Evolutionary conservation across 2,329 filamentous ascomycete genomes (phyloP), one percentile per base, ranked within the genome.

Genomic region (Colletotrichum coccodes): DNA sequence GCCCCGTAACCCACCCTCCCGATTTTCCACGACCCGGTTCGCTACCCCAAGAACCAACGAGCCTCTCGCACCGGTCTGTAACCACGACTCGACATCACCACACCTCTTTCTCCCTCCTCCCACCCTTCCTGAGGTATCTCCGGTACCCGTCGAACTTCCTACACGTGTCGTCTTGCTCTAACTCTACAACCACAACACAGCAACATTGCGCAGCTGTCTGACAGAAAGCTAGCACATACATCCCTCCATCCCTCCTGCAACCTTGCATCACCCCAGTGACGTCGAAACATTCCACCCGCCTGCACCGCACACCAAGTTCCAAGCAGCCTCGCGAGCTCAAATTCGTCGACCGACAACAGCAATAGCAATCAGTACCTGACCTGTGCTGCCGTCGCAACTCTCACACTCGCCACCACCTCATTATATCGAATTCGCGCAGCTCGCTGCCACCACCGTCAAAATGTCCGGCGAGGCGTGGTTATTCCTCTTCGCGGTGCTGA

Each of bases 381-480:
- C 18, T 38, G 65, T 52, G 46, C 42, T 50, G 42, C 32, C 47
- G 42, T 50, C 44, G 40, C 42, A 12, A 11, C 23, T 32, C 21
- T 36, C 46, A 34, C 12, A 34, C 59, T 61, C 62, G 49, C 50
- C 47, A 21, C 50, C 54, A 47, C 34, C 49, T 57, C 47, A 40
- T 34, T 53, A n/a, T 38, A 54, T 50, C 34, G 58, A 64, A 28
- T 53, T 57, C 67, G 61, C 56, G 61, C 66, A 60, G 47, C 54
- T 60, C 49, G 56, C 49, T 60, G 62, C 66, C 49, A 40, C 38
- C 71, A 68, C 71, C 64, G 71, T 73, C 78, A 85, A 77, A 74
- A 98, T 98, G 95, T 97, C 95, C 78, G 95, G 95, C 83, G 95
- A 98, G 89, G 95, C 95, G 82, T 98, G 96, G 96, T 87, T 99